phyloP scores from a whole-genome alignment of 768 basidiomycete species.

The Lanmaoa rubissima region DNA sequence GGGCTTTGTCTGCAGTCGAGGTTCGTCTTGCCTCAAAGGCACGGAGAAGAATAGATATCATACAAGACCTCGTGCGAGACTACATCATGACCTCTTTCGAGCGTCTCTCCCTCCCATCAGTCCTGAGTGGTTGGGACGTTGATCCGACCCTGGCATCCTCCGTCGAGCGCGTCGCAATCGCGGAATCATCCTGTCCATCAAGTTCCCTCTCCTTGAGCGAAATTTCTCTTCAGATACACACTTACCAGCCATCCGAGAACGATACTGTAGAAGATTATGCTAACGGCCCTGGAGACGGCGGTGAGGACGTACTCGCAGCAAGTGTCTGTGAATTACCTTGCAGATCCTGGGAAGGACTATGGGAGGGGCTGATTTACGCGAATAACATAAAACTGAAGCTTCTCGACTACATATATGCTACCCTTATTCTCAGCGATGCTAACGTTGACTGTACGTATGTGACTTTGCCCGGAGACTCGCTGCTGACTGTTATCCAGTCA shows the following conservation, averaged over 20 bases:
- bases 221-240: conserved; percentile 73
- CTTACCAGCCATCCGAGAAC: conserved; percentile 76
- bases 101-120: conserved; percentile 66
- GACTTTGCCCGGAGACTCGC: not conserved
- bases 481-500: conserved; percentile 47
- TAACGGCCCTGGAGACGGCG: conserved; percentile 52
- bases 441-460: conserved; percentile 70
- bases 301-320: conserved; percentile 80
- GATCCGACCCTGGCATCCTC: conserved; percentile 66
- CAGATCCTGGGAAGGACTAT: conserved; percentile 81
- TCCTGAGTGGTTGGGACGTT: conserved; percentile 77
- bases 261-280: conserved; percentile 75
- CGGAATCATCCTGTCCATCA: conserved; percentile 65
- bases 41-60: conserved; percentile 72
- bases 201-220: conserved; percentile 55
- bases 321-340: conserved; percentile 88
- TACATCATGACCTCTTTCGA: conserved; percentile 58
- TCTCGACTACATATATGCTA: conserved; percentile 93
- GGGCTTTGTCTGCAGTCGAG: conserved; percentile 56
- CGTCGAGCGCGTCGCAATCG: conserved; percentile 73
- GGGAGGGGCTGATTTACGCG: conserved; percentile 88
- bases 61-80: conserved; percentile 59
- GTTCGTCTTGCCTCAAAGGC: conserved; percentile 70
- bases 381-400: conserved; percentile 83
- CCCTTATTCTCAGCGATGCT: conserved; percentile 87